Evolutionary conservation across 2,329 filamentous ascomycete species (phyloP), one percentile per base, ranked within the genome.

Genomic region (Lecanicillium sp.): DNA sequence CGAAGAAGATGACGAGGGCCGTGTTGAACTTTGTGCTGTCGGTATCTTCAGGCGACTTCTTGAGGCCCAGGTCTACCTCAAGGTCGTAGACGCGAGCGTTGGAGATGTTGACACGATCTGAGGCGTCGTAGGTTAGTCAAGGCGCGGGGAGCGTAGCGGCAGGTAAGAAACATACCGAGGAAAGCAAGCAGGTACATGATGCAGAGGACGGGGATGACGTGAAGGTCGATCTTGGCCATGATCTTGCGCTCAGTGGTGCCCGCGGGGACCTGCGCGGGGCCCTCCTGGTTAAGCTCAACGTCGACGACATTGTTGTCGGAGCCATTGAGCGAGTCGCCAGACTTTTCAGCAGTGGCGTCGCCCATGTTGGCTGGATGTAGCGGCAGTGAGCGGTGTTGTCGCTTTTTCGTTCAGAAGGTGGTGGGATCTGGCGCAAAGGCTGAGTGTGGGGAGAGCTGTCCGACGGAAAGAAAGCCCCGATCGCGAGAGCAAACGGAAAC

Each of bases 1-100:
- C 74, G 60, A 89, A 90, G 65, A 90, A 89, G 52, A 89, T 86
- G 41, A 81, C 83, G 44, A 89, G 67, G 2, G 81, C 81, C 12
- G 79, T 84, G 58, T 87, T 89, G 62, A 84, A 89, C 52, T 84
- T 65, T 9, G 64, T 62, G 32, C 65, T 65, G 17, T 70, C 58
- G 17, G 89, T 71, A 4, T 66, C 46, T 5, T 29, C 27, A 5
- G 64, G 61, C 7, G 22, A n/a, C 31, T 65, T 65, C 17, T 70
- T 58, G 19, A 89, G 71, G 4, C 66, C 44, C 5, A 90, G 67
- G 46, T 89, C 84, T 10, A 68, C 52, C 18, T 68, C 66, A 12
- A 90, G 65, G 29, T 72, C 69, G 45, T 86, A 86, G 33, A 84
- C 69, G 31, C 72, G 75, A 19, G 84, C 85, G 60, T 89, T 89